These are phyloP conservation scores for Aspergillus brasiliensis DNA, from an alignment of 2,329 filamentous ascomycete species.

Conservation along the genomic window DNA sequence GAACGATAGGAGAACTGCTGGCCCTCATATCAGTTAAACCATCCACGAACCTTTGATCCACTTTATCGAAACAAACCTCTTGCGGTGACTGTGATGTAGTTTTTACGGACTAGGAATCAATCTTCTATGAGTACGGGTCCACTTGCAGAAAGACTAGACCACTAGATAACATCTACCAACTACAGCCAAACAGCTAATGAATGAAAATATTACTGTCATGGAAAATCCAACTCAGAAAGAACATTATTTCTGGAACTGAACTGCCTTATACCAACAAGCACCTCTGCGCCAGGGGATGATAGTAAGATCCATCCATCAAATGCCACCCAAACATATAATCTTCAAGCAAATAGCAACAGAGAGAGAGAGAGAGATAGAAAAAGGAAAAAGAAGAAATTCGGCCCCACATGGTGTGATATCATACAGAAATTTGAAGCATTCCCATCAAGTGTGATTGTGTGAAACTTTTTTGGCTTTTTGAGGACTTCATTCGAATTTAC, in stretches of 20 bases:
- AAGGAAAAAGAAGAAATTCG: conserved; percentile 28
- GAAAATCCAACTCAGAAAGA: conserved; percentile 3
- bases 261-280: conserved; percentile 30
- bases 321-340: conserved; percentile 37
- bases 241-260: conserved; percentile 28
- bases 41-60: no score
- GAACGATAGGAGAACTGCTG: no score
- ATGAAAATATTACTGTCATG: background rate
- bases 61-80: no score
- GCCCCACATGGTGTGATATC: conserved; percentile 43
- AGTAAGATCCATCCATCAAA: conserved; percentile 32
- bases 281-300: conserved; percentile 32
- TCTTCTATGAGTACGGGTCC: no score
- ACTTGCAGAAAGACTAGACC: background rate
- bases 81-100: no score
- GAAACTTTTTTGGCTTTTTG: conserved; percentile 18
- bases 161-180: background rate
- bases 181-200: background rate
- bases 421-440: conserved; percentile 40
- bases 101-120: no score
- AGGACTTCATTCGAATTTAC: conserved; percentile 22
- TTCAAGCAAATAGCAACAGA: conserved; percentile 30
- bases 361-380: conserved; percentile 23
- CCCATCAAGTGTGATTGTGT: conserved; percentile 15
- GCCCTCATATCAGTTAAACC: no score